These are phyloP conservation scores for Globisporangium sylvaticum DNA, from an alignment of 352 stramenopile genomes.

Conservation along the genomic window DNA sequence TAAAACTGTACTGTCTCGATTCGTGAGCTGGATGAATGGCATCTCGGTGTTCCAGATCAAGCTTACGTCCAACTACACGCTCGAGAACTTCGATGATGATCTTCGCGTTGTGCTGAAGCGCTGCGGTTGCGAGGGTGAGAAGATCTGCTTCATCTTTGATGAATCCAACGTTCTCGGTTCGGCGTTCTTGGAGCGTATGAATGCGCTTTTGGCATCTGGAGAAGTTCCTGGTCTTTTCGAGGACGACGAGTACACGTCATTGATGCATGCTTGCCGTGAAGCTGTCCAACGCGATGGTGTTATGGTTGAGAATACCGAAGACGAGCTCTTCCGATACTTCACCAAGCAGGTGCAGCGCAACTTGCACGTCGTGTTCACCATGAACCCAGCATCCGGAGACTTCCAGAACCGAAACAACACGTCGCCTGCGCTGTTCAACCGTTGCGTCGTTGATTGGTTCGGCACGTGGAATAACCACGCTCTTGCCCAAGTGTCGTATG, in stretches of 20 bases:
- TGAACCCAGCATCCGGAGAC: conserved; percentile 98
- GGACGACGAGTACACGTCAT: conserved; percentile 97
- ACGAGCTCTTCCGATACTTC: conserved; percentile 96
- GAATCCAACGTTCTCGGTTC: conserved; percentile 98
- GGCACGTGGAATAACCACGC: conserved; percentile 98
- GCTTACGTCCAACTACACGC: conserved; percentile 96
- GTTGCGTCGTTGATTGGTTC: conserved; percentile 99
- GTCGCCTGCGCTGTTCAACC: conserved; percentile 99
- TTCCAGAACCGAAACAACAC: conserved; percentile 97
- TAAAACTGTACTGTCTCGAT: conserved; percentile 99
- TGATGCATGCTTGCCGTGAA: conserved; percentile 96
- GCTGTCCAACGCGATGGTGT: conserved; percentile 90
- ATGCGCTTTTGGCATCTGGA: conserved; percentile 97
- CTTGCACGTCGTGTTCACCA: conserved; percentile 99
- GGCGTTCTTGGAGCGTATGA: conserved; percentile 99
- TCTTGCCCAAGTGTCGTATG: conserved; percentile 97
- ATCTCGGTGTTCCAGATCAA: conserved; percentile 99
- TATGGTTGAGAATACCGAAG: conserved; percentile 91
- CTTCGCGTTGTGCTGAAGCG: conserved; percentile 96
- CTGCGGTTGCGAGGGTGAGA: conserved; percentile 97
- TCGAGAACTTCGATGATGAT: conserved; percentile 99
- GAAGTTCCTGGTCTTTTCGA: conserved; percentile 99
- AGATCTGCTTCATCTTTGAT: conserved; percentile 99
- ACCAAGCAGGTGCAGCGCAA: conserved; percentile 98
- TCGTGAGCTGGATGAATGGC: conserved; percentile 99